These are phyloP conservation scores for Hypoxylon trugodes DNA, from an alignment of 495 filamentous ascomycete genomes.

Conservation along the genomic window DNA sequence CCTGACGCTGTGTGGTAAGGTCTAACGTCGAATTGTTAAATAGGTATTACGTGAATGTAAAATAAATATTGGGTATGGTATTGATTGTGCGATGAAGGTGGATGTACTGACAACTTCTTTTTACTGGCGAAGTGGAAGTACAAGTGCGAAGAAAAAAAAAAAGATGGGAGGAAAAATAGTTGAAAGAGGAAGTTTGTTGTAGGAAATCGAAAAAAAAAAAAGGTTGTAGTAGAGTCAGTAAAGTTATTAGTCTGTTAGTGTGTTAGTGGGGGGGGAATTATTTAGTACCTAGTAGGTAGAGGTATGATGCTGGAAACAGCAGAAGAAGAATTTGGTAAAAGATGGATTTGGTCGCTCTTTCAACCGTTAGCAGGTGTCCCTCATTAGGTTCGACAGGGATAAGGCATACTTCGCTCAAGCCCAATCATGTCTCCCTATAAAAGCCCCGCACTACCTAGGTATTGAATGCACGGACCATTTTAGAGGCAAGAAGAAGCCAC, in stretches of 20 bases:
- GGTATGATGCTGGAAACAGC: constrained; percentile 46
- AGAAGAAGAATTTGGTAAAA: constrained; percentile 42
- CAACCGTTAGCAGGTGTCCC: constrained; percentile 38
- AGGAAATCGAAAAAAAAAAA: constrained; percentile 38
- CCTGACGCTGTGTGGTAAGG: constrained; percentile 38
- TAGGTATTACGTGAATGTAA: constrained; percentile 15
- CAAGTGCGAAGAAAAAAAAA: constrained; percentile 17
- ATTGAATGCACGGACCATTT: constrained; percentile 28
- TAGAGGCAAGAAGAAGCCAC: constrained; percentile 8
- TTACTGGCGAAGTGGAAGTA: too few relatives aligned
- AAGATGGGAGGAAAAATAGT: constrained; percentile 27
- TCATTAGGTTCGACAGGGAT: constrained; percentile 7
- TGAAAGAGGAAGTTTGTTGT: too few relatives aligned
- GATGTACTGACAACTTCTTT: too few relatives aligned
- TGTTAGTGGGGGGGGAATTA: constrained; percentile 34
- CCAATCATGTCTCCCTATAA: constrained; percentile 4
- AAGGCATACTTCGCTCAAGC: background rate
- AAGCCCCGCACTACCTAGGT: constrained; percentile 3
- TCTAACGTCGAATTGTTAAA: constrained; percentile 15
- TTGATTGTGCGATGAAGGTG: too few relatives aligned
- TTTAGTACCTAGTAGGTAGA: too few relatives aligned
- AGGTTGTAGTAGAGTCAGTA: background rate
- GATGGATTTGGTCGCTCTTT: constrained; percentile 43
- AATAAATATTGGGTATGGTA: background rate
- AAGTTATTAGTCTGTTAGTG: constrained; percentile 39